These are phyloP conservation scores for Wickerhamiella spandovensis DNA, from an alignment of 805 yeast genomes.

Conservation along the genomic window DNA sequence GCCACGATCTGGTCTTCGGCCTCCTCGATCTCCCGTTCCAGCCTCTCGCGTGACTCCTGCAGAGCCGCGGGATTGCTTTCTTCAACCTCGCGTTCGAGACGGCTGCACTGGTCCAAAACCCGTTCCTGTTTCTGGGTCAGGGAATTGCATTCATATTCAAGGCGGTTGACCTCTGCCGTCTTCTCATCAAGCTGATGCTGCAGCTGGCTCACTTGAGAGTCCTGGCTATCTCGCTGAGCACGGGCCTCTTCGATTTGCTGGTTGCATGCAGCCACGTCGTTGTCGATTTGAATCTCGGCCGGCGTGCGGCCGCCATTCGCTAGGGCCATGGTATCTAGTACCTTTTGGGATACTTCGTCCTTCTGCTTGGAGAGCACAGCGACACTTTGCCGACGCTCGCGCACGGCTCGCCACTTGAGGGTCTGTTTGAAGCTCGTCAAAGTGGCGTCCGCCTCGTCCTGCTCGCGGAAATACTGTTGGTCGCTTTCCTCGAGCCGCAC, in stretches of 20 bases:
- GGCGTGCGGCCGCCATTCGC: background rate
- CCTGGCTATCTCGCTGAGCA: background rate
- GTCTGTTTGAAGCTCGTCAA: constrained; percentile 18
- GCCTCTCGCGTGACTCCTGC: constrained; percentile 2
- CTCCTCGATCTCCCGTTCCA: constrained; percentile 4
- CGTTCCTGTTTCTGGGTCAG: background rate
- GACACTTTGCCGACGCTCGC: background rate
- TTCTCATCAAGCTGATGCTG: background rate
- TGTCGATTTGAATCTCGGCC: background rate
- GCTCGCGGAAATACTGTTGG: constrained; percentile 26
- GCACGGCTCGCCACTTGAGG: background rate
- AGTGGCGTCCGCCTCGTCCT: constrained; percentile 32
- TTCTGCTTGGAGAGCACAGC: background rate
- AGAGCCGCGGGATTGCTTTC: background rate
- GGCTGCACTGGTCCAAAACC: background rate
- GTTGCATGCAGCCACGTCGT: background rate
- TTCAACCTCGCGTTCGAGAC: background rate
- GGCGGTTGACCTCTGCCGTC: background rate
- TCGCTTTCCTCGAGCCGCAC: background rate
- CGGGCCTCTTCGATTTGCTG: background rate
- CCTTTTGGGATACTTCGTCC: background rate
- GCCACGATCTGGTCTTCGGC: background rate
- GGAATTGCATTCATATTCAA: background rate
- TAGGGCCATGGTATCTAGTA: background rate
- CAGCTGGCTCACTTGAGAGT: background rate